These are phyloP conservation scores for Alternaria triticina DNA, from an alignment of 2,329 filamentous ascomycete genomes.

Conservation along the genomic window DNA sequence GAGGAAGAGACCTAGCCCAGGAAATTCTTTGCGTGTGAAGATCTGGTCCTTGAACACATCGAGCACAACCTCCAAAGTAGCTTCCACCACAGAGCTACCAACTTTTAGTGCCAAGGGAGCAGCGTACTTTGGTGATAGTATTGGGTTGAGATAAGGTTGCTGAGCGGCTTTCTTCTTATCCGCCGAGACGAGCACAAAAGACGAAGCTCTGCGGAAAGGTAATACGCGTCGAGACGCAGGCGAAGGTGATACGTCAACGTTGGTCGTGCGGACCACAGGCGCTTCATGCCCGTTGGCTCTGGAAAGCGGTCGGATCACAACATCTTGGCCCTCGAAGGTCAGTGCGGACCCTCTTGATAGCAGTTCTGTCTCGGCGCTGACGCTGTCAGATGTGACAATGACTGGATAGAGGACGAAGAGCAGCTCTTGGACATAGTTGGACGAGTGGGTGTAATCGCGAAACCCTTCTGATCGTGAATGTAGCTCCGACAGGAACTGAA, in stretches of 20 bases:
- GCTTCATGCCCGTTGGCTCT: conserved; percentile 62
- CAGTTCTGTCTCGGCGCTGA: conserved; percentile 85
- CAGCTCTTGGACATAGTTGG: conserved; percentile 81
- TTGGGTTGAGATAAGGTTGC: conserved; percentile 67
- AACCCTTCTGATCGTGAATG: conserved; percentile 79
- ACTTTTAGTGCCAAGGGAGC: conserved; percentile 56
- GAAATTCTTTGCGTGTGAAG: conserved; percentile 85
- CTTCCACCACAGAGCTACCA: conserved; percentile 75
- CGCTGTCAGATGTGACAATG: conserved; percentile 82
- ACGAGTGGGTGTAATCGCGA: conserved; percentile 79
- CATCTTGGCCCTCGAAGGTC: conserved; percentile 84
- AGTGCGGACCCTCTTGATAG: conserved; percentile 80
- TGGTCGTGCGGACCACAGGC: conserved; percentile 77
- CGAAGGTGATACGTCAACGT: conserved; percentile 53
- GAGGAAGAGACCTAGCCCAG: conserved; percentile 81
- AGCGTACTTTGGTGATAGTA: conserved; percentile 65
- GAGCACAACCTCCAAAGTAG: conserved; percentile 77
- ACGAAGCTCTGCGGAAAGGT: conserved; percentile 79
- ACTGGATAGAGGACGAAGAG: conserved; percentile 84
- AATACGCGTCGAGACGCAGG: conserved; percentile 58
- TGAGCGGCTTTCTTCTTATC: conserved; percentile 65
- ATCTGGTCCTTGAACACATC: conserved; percentile 86
- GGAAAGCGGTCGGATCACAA: conserved; percentile 78
- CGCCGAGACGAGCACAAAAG: conserved; percentile 85
- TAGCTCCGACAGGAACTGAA: conserved; percentile 79